Evolutionary conservation across 768 basidiomycete genomes (phyloP), one percentile per base, ranked within the genome.

Genomic region (Lentinula aciculospora): DNA sequence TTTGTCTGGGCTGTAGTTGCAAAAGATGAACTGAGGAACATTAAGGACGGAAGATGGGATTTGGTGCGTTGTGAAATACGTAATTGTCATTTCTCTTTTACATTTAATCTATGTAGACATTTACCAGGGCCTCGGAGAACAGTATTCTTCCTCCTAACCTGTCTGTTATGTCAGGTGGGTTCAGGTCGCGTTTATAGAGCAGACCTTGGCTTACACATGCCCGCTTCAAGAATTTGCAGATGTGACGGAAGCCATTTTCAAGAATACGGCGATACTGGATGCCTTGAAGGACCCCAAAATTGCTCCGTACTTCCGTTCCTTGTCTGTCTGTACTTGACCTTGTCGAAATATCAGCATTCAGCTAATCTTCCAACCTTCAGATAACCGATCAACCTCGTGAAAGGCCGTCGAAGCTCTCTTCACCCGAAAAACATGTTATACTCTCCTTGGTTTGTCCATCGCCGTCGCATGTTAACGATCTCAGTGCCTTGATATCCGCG

Each of bases 1-100:
- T 93, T 84, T 67, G 89, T 96, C 3, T 97, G 88, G 86, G 92
- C 84, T 9, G 69, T 94, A 55, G 86, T 94, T 27, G 78, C 82
- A 32, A 97, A 95, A 74, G 82, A 87, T 58, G 88, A 92, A 62
- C 76, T 95, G 60, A 72, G 79, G 57, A 74, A 75, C 34, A 81
- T 92, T 65, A 86, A 84, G 69, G 77, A 84, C 56, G 71, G 77
- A 58, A 81, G 94, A 61, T 97, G 92, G 91, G 94, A 96, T 68
- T 71, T 95, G 69, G 94, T 96, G 58, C 66, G 87, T 77, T n/a
- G 49, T 44, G 55, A 27, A 46, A 19, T 42, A 13, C 45, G 39
- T 15, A 4, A 28, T 19, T 50, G 8, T 61, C 50, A 37, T 42
- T 27, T 29, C 25, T 28, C 59, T 17, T 23, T 46, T 25, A 50